Conservation (phyloP, 805 yeast species). For the Schwanniomyces vanrijiae region DNA sequence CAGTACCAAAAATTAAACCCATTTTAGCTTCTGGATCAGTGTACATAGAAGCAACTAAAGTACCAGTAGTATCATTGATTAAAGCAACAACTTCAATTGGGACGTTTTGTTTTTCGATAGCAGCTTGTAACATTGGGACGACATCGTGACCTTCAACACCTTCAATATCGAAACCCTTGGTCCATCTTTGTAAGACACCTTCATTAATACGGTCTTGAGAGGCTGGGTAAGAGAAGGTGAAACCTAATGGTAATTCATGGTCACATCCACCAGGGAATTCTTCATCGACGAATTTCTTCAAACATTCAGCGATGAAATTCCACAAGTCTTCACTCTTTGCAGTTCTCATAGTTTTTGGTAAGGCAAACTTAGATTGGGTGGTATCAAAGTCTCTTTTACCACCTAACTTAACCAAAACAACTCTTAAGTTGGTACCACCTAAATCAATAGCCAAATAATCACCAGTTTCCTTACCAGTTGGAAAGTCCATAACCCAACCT, state of each 20-base stretch:
- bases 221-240: slow-evolving; percentile 93
- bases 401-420: slow-evolving; percentile 78
- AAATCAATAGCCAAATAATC: slow-evolving; percentile 89
- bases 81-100: slow-evolving; percentile 89
- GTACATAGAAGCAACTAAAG: slow-evolving; percentile 92
- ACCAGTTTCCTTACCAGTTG: slow-evolving; percentile 90
- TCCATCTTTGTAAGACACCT: slow-evolving; percentile 93
- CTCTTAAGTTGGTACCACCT: slow-evolving; percentile 97
- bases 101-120: slow-evolving; percentile 60
- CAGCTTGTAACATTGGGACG: slow-evolving; percentile 83
- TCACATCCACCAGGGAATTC: slow-evolving; percentile 68
- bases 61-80: slow-evolving; percentile 97
- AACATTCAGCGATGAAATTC: slow-evolving; percentile 81
- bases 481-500: slow-evolving; percentile 93
- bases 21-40: slow-evolving; percentile 84
- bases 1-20: slow-evolving; percentile 97
- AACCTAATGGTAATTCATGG: slow-evolving; percentile 75
- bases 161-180: slow-evolving; percentile 93
- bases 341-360: slow-evolving; percentile 78
- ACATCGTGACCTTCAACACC: slow-evolving; percentile 95
- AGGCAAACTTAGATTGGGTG: slow-evolving; percentile 78
- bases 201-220: slow-evolving; percentile 78
- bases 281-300: slow-evolving; percentile 66
- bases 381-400: slow-evolving; percentile 87
- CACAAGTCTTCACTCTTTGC: slow-evolving; percentile 76